These are phyloP conservation scores for Melaleuca alternifolia DNA, from an alignment of 345 rosid species.

Conservation along the genomic window DNA sequence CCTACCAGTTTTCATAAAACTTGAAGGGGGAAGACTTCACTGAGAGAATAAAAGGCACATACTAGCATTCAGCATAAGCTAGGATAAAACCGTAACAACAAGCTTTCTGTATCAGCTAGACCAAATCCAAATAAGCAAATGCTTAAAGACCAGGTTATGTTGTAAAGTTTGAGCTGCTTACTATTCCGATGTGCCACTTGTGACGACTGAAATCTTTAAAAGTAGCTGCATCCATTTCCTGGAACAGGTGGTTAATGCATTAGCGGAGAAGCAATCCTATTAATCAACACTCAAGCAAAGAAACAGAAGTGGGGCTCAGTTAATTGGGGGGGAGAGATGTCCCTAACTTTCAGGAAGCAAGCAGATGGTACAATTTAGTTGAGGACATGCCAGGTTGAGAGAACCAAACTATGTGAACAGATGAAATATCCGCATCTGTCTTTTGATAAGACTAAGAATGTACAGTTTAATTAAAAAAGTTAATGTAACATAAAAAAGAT, in stretches of 20 bases:
- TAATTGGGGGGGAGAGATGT: not conserved
- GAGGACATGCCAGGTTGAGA: not conserved
- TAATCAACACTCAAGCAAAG: not conserved
- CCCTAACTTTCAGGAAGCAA: not conserved
- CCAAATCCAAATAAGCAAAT: not conserved
- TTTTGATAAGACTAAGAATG: not conserved
- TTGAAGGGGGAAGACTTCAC: not conserved
- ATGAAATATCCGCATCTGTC: not conserved
- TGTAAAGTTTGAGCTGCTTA: conserved; percentile 18
- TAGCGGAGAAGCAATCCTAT: not conserved
- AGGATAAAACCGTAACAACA: not conserved
- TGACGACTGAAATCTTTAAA: conserved; percentile 55
- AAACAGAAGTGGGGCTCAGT: not conserved
- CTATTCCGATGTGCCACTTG: conserved; percentile 93
- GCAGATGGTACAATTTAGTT: not conserved
- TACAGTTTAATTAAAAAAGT: not conserved
- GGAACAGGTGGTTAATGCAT: conserved; percentile 1
- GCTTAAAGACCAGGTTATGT: not conserved
- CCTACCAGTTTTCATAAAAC: not conserved
- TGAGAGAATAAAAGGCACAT: not conserved
- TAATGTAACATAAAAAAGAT: too few species aligned
- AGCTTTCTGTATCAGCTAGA: not conserved
- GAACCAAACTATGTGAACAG: not conserved
- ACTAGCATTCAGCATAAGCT: not conserved
- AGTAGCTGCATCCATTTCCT: conserved; percentile 89